Percentiles rank a stretch among this genome's conserved stretches.
Evolutionary conservation across 2,329 filamentous ascomycete genomes (phyloP).

Genomic region (Verticillium zaregamsianum): DNA sequence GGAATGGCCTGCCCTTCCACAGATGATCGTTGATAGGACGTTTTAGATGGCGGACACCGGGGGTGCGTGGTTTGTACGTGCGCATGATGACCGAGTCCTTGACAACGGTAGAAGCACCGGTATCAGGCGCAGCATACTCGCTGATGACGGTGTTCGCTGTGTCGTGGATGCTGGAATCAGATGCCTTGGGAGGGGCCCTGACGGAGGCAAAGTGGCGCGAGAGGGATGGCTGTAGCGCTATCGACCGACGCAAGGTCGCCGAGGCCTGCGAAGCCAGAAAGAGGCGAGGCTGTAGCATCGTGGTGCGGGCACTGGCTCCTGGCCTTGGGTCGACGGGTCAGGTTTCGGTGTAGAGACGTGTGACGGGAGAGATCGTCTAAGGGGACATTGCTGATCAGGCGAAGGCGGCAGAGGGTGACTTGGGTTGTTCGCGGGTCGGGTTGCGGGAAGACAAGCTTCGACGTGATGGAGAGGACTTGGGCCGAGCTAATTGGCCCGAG

Average conservation of each 20-base stretch:
- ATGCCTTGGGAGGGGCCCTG: background rate
- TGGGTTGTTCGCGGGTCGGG: background rate
- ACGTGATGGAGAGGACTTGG: background rate
- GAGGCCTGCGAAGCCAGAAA: background rate
- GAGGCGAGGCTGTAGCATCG: background rate
- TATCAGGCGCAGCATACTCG: conserved; percentile 9
- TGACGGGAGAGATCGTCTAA: background rate
- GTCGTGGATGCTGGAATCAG: conserved; percentile 11
- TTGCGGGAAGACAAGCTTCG: background rate
- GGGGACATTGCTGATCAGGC: background rate
- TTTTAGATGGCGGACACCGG: conserved; percentile 85
- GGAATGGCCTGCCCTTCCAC: conserved; percentile 85
- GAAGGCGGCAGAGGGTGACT: background rate
- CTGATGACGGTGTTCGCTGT: conserved; percentile 14
- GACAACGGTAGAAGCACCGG: conserved; percentile 14
- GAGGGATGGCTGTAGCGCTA: background rate
- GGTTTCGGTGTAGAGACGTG: background rate
- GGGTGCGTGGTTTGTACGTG: conserved; percentile 90
- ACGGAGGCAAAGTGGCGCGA: background rate
- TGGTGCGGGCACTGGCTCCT: background rate
- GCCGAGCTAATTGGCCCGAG: background rate
- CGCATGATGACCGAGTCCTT: conserved; percentile 53
- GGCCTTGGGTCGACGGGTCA: background rate
- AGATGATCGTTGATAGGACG: conserved; percentile 94
- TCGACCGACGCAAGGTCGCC: background rate